Evolutionary conservation across 352 stramenopile genomes (phyloP).

Genomic region (Pythium dissimile): DNA sequence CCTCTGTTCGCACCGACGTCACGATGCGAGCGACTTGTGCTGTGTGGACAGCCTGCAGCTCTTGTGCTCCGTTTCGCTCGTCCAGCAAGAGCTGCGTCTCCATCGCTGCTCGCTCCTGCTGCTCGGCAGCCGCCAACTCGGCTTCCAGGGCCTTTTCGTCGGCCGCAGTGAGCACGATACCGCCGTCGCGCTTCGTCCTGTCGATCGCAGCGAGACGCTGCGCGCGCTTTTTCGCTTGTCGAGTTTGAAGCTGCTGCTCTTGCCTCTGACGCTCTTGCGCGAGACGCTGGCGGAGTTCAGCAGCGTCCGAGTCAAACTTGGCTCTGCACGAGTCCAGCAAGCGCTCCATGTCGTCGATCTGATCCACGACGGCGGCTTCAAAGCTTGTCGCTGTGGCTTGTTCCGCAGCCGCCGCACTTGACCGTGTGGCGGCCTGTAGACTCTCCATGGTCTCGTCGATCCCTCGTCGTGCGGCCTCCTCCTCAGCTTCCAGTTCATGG

Average conservation of each 20-base stretch:
- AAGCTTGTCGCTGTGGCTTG: constrained; percentile 10
- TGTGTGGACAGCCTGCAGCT: neutral
- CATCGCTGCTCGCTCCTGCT: constrained; percentile 14
- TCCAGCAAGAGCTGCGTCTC: neutral
- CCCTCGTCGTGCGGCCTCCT: neutral
- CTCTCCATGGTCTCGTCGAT: neutral
- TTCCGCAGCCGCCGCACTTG: neutral
- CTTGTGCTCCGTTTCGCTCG: constrained; percentile 7
- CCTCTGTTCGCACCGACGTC: constrained; percentile 9
- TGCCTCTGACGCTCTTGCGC: constrained; percentile 5
- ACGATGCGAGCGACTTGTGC: neutral
- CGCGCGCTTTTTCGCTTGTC: neutral
- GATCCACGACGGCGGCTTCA: neutral
- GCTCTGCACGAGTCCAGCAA: neutral
- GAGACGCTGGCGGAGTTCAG: neutral
- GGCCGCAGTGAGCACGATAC: constrained; percentile 1
- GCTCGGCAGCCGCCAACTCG: constrained; percentile 14
- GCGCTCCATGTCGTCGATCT: constrained; percentile 11
- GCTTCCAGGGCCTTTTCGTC: constrained; percentile 13
- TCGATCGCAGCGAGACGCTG: neutral
- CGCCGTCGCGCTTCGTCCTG: neutral
- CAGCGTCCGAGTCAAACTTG: constrained; percentile 3
- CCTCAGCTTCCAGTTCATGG: constrained; percentile 10
- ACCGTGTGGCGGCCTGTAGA: neutral
- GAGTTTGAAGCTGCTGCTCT: constrained; percentile 9